phyloP scores from a whole-genome alignment of 495 filamentous ascomycete species.

The Pseudotulostoma volvatum region DNA sequence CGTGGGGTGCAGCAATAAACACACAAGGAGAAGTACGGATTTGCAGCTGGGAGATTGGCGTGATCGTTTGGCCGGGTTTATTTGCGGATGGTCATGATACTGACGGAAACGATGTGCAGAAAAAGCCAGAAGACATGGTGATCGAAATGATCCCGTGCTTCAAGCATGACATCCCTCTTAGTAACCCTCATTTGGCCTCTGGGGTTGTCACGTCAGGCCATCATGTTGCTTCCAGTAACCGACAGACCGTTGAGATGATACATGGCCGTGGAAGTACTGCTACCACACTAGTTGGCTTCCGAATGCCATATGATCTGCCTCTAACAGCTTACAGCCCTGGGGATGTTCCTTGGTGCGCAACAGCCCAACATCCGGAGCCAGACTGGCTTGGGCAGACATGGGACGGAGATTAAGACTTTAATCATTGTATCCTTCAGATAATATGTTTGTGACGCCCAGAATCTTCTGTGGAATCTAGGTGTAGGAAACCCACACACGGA shows the following conservation, averaged over 20 bases:
- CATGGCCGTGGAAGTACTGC: conserved; percentile 2
- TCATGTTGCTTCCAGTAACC: neutral
- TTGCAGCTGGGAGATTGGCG: conserved; percentile 73
- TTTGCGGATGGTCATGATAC: conserved; percentile 23
- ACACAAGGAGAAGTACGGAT: conserved; percentile 44
- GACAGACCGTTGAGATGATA: neutral
- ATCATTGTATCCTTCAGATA: neutral
- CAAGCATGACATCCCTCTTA: conserved; percentile 34
- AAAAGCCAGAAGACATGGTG: neutral
- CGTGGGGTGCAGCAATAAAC: conserved; percentile 57
- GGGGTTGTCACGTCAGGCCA: conserved; percentile 1
- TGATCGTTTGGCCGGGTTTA: conserved; percentile 68
- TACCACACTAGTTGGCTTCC: conserved; percentile 39
- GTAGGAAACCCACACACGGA: no score
- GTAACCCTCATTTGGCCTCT: conserved; percentile 1
- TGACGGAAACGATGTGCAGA: neutral
- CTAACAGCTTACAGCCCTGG: conserved; percentile 41
- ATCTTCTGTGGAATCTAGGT: no score
- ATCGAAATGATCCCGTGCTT: conserved; percentile 57
- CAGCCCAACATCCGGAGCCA: conserved; percentile 37
- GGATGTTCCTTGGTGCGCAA: conserved; percentile 70
- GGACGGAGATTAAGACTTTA: conserved; percentile 7
- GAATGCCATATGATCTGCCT: conserved; percentile 76
- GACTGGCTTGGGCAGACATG: conserved; percentile 56
- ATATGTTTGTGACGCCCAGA: conserved; percentile 1